Evolutionary conservation across 768 basidiomycete species (phyloP).

Genomic region (Hortiboletus flavorubellus): DNA sequence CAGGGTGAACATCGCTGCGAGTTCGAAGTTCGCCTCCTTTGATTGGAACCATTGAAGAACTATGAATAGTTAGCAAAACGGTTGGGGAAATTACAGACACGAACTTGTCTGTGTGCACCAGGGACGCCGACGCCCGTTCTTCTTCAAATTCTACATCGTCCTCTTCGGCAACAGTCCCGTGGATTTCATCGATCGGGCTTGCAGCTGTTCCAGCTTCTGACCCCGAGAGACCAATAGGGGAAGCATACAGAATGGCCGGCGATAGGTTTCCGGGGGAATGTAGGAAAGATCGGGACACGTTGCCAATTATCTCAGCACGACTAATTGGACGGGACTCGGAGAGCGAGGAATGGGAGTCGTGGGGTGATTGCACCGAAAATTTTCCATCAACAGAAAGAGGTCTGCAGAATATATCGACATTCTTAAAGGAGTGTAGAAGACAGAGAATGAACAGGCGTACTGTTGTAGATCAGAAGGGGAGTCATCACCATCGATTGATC

Average conservation of each 20-base stretch:
- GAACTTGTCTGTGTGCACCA: constrained; percentile 3
- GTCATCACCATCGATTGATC: neutral
- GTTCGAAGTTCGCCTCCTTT: neutral
- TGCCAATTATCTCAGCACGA: neutral
- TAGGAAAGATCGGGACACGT: neutral
- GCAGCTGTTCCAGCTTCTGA: neutral
- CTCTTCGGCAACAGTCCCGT: neutral
- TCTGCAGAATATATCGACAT: neutral
- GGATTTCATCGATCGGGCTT: neutral
- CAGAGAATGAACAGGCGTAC: neutral
- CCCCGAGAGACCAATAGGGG: neutral
- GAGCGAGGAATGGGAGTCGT: neutral
- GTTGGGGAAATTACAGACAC: neutral
- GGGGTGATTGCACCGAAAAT: neutral
- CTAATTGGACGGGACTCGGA: neutral
- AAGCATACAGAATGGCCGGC: neutral
- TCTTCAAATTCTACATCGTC: neutral
- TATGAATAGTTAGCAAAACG: neutral
- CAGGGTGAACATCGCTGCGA: neutral
- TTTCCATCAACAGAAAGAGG: neutral
- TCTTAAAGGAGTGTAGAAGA: neutral
- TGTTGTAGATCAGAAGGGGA: neutral
- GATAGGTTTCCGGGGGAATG: neutral
- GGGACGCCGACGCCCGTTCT: neutral
- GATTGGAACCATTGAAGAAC: neutral